Conservation (phyloP, 2,329 filamentous ascomycete species). For the Penicillium thymicola region DNA sequence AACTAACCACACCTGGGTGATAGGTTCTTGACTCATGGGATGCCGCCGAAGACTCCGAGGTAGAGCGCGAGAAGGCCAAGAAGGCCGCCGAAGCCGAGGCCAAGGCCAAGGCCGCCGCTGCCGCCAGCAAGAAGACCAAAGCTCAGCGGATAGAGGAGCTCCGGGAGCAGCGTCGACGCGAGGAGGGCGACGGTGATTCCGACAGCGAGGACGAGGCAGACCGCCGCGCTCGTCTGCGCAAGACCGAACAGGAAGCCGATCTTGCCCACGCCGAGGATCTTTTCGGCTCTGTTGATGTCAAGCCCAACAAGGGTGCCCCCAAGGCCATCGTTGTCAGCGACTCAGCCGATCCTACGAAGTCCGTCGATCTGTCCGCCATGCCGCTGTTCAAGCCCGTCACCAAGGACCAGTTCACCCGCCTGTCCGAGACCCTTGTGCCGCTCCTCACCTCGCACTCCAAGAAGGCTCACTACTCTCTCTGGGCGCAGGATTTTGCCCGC, state of each 20-base stretch:
- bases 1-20: not conserved
- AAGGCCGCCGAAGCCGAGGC: conserved; percentile 83
- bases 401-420: conserved; percentile 77
- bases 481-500: conserved; percentile 88
- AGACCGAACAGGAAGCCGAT: conserved; percentile 82
- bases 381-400: conserved; percentile 85
- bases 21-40: conserved; percentile 97
- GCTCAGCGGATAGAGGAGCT: conserved; percentile 79
- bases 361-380: conserved; percentile 75
- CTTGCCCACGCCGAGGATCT: conserved; percentile 87
- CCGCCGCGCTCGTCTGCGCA: conserved; percentile 69
- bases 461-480: conserved; percentile 86
- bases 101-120: conserved; percentile 83
- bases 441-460: conserved; percentile 71
- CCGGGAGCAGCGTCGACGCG: conserved; percentile 61
- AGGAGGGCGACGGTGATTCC: conserved; percentile 55
- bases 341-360: conserved; percentile 68
- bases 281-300: conserved; percentile 72
- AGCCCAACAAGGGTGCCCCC: conserved; percentile 62
- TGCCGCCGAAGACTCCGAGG: conserved; percentile 93
- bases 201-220: conserved; percentile 69
- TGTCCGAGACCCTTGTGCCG: conserved; percentile 76
- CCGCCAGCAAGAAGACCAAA: conserved; percentile 88
- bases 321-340: conserved; percentile 65
- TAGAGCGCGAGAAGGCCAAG: conserved; percentile 89